Evolutionary conservation across 2,329 filamentous ascomycete genomes (phyloP), one percentile per base, ranked within the genome.

Genomic region (Phialocephala sp.): DNA sequence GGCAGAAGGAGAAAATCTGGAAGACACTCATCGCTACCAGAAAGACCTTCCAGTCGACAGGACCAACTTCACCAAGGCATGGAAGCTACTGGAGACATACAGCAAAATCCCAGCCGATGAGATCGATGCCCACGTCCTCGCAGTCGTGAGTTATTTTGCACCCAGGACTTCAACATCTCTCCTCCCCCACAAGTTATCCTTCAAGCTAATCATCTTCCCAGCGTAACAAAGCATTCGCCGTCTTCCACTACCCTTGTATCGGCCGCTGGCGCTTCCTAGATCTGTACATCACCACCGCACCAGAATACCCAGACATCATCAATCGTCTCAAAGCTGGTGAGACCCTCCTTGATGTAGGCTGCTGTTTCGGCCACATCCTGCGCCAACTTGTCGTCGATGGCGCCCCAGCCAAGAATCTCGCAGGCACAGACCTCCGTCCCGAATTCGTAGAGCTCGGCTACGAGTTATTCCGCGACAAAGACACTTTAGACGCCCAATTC

Each of bases 291-390:
- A 56, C n/a, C 57, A 55, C 15, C 14, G 59, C 35, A 2, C 64
- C 61, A 12, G 27, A 60, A 2, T 72, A 72, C 45, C 54, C 60
- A 4, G 52, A 59, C 3, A 65, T 72, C n/a, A 32, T 71, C 12
- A n/a, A 45, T 14, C 66, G 68, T 15, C 45, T 69, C 1, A 66
- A 69, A 37, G 24, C 57, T 2, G 63, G 57, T 2, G 63, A 68
- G 9, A 63, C 14, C 2, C 70, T 69, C 12, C 60, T 69, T 12
- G 66, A 68, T 37, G 43, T 69, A 1, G 78, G 77, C 8, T 79
- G 77, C 54, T 78, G 76, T 58, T 72, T 80, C 41, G 77, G 76
- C 0, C 77, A 79, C 63, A 77, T 80, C 52, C 69, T 80, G 4
- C 76, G 78, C 22, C 73, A 75, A 22, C 69, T 80, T 11, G 69